A percentile compares a stretch with the other conserved stretches of the same genome.
These are phyloP conservation scores for Xylaria multiplex DNA, from an alignment of 2,329 filamentous ascomycete genomes.

Conservation along the genomic window DNA sequence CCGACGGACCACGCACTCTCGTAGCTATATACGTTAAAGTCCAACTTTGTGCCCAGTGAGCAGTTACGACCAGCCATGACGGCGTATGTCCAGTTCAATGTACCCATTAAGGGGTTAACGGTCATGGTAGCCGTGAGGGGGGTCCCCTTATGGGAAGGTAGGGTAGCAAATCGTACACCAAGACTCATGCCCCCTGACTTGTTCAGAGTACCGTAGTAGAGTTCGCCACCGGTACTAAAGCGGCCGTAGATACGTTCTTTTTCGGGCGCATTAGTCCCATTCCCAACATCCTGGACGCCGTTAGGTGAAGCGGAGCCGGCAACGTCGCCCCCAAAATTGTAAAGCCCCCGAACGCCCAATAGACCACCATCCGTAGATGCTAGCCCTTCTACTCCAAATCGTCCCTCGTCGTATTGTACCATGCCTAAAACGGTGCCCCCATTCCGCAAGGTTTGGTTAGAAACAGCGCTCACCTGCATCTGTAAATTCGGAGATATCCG, in stretches of 20 bases:
- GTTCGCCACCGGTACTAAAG: constrained; percentile 89
- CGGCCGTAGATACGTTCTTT: constrained; percentile 77
- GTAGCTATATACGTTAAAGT: constrained; percentile 98
- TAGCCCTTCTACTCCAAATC: constrained; percentile 88
- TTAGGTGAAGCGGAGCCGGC: constrained; percentile 44
- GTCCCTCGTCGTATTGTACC: constrained; percentile 84
- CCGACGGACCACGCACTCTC: constrained; percentile 94
- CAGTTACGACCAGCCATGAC: constrained; percentile 86
- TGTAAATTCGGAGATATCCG: constrained; percentile 81
- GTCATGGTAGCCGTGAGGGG: constrained; percentile 94
- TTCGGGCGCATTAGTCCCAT: constrained; percentile 49
- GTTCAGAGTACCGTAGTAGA: constrained; percentile 95
- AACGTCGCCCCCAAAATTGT: constrained; percentile 88
- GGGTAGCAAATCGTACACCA: constrained; percentile 87
- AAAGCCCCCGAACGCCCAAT: constrained; percentile 86
- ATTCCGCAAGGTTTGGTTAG: constrained; percentile 74
- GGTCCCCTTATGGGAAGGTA: constrained; percentile 82
- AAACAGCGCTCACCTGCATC: constrained; percentile 82
- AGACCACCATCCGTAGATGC: constrained; percentile 93
- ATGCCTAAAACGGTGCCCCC: constrained; percentile 79
- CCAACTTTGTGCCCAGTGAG: constrained; percentile 88
- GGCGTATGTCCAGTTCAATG: constrained; percentile 89
- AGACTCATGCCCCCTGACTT: constrained; percentile 93
- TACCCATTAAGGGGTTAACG: constrained; percentile 93
- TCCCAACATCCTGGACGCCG: constrained; percentile 33